These are phyloP conservation scores for Herpetomonas samuelpessoai DNA, from an alignment of 208 protist species.

Conservation along the genomic window DNA sequence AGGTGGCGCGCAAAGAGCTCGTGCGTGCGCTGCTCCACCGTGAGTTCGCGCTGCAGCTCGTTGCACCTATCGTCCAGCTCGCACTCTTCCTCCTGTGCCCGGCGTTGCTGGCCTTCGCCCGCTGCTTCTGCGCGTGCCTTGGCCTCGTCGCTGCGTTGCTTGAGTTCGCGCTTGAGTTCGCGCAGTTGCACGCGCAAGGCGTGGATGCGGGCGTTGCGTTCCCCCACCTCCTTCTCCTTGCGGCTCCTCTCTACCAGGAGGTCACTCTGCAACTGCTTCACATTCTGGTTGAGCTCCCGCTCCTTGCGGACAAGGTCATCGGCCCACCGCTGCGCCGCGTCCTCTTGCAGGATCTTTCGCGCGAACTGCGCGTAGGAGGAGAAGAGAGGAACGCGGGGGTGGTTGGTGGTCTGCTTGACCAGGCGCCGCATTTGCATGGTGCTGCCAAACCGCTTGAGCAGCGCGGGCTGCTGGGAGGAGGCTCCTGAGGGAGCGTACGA, in stretches of 20 bases:
- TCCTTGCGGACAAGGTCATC: conserved; percentile 85
- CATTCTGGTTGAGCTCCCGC: conserved; percentile 90
- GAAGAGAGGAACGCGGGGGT: conserved; percentile 60
- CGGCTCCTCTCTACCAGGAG: conserved; percentile 64
- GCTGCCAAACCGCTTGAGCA: conserved; percentile 61
- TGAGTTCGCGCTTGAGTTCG: conserved; percentile 51
- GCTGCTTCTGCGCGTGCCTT: conserved; percentile 58
- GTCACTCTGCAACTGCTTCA: conserved; percentile 90
- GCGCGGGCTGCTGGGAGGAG: conserved; percentile 17
- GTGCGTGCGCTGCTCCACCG: conserved; percentile 49
- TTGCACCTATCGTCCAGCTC: conserved; percentile 36
- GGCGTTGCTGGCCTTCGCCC: conserved; percentile 63
- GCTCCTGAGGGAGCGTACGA: neutral
- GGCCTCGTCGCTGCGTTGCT: conserved; percentile 72
- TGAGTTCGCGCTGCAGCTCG: conserved; percentile 29
- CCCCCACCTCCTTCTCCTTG: conserved; percentile 79
- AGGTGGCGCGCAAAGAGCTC: conserved; percentile 68
- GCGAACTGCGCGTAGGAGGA: conserved; percentile 77
- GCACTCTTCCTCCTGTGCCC: conserved; percentile 40
- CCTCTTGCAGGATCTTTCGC: conserved; percentile 80
- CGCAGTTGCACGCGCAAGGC: conserved; percentile 67
- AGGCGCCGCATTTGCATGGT: conserved; percentile 51
- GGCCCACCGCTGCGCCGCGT: conserved; percentile 86
- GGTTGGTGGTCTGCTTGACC: conserved; percentile 15
- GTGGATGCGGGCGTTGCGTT: conserved; percentile 56